Conservation (phyloP, 2,329 filamentous ascomycete species). For the Diaporthe vaccinii region DNA sequence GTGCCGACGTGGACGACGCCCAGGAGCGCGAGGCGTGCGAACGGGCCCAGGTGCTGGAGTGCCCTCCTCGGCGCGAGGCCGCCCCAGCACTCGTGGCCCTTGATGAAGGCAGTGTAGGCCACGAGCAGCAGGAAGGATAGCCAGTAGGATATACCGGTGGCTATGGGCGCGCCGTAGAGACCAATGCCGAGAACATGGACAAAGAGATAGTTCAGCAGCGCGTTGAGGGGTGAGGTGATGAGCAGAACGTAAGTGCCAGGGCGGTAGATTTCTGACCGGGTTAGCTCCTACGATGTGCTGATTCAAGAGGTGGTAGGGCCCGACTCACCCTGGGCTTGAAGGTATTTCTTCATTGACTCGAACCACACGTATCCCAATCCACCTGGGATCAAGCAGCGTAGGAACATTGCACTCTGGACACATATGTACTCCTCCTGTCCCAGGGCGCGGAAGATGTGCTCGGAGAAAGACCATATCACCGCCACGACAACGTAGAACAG, state of each 20-base stretch:
- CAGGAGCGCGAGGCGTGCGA: constrained; percentile 80
- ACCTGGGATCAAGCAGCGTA: constrained; percentile 81
- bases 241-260: constrained; percentile 87
- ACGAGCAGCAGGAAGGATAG: constrained; percentile 82
- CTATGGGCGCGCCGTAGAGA: constrained; percentile 83
- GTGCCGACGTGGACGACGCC: constrained; percentile 88
- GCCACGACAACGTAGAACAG: constrained; percentile 81
- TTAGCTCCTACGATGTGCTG: constrained; percentile 17
- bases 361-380: constrained; percentile 91
- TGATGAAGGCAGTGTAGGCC: constrained; percentile 78
- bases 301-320: constrained; percentile 52
- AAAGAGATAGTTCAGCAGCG: constrained; percentile 83
- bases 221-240: constrained; percentile 85
- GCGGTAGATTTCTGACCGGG: constrained; percentile 72
- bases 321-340: constrained; percentile 86
- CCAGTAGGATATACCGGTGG: constrained; percentile 90
- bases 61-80: constrained; percentile 75
- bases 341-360: constrained; percentile 86
- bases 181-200: constrained; percentile 79
- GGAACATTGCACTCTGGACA: constrained; percentile 78
- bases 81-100: constrained; percentile 83
- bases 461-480: constrained; percentile 80
- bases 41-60: constrained; percentile 76
- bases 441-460: constrained; percentile 79
- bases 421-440: constrained; percentile 86